Evolutionary conservation across 208 protist genomes (phyloP).

Genomic region (Trypanosomatidae sp.): DNA sequence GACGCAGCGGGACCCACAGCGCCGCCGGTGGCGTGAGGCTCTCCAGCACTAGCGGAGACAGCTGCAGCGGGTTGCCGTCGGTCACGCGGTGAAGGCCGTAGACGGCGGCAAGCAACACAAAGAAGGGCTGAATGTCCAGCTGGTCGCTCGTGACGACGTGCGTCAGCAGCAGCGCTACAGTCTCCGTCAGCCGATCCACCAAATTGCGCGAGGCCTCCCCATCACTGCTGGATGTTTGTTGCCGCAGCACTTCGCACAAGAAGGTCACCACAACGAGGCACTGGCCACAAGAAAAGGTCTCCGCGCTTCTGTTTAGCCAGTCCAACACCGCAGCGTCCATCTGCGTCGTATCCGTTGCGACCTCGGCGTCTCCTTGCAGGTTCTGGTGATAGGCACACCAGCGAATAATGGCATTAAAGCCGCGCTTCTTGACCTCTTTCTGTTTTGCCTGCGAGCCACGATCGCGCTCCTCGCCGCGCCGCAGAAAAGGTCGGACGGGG

Average conservation of each 20-base stretch:
- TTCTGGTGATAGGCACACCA: constrained; percentile 70
- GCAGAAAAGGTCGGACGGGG: not conserved
- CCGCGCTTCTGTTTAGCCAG: constrained; percentile 10
- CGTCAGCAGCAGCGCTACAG: too few relatives aligned
- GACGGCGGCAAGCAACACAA: constrained; percentile 50
- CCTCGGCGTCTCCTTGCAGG: too few relatives aligned
- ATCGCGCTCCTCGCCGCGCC: not conserved
- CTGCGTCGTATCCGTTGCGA: too few relatives aligned
- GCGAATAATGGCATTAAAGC: constrained; percentile 58
- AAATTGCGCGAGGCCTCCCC: too few relatives aligned
- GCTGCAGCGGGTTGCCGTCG: constrained; percentile 9
- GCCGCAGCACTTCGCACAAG: constrained; percentile 70
- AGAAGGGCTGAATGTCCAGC: constrained; percentile 68
- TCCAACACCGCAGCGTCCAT: too few relatives aligned
- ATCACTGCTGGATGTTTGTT: too few relatives aligned
- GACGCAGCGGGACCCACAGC: constrained; percentile 52
- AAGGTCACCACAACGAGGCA: constrained; percentile 70
- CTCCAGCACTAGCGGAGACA: constrained; percentile 9
- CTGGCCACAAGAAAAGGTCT: constrained; percentile 71
- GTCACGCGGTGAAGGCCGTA: constrained; percentile 59
- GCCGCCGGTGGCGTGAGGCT: constrained; percentile 35
- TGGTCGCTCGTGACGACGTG: too few relatives aligned
- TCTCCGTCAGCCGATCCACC: too few relatives aligned
- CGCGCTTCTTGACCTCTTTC: constrained; percentile 46
- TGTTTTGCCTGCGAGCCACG: constrained; percentile 5